Conservation (phyloP, 208 protist genomes). For the Leishmania major region DNA sequence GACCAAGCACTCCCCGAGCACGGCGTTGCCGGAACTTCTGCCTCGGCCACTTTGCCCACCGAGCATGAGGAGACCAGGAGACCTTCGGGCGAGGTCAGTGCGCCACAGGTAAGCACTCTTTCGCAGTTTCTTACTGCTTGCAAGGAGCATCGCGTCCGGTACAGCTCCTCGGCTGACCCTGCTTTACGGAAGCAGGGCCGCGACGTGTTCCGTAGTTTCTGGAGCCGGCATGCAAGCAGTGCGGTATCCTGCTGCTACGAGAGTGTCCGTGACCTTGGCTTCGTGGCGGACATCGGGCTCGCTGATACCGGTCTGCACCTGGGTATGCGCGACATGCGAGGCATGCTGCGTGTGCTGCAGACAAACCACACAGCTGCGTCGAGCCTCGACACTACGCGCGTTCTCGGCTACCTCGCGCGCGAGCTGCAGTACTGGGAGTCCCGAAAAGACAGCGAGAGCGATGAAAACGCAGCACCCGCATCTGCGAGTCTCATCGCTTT, state of each 20-base stretch:
- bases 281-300: slow-evolving; percentile 65
- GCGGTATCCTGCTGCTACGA: slow-evolving; percentile 63
- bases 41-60: neutral
- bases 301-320: slow-evolving; percentile 61
- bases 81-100: neutral
- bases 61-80: neutral
- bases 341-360: slow-evolving; percentile 36
- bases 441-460: neutral
- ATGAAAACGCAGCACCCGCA: neutral
- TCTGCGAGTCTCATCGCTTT: slow-evolving; percentile 24
- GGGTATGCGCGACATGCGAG: slow-evolving; percentile 33
- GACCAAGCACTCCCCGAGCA: neutral
- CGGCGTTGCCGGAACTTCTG: neutral
- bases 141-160: slow-evolving; percentile 41
- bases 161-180: slow-evolving; percentile 35
- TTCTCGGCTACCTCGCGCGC: slow-evolving; percentile 67
- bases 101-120: slow-evolving; percentile 39
- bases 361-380: slow-evolving; percentile 39
- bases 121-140: slow-evolving; percentile 67
- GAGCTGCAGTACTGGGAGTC: slow-evolving; percentile 53
- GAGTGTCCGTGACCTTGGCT: slow-evolving; percentile 64
- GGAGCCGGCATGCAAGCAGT: slow-evolving; percentile 52
- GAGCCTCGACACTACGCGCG: slow-evolving; percentile 44
- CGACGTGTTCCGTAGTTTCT: slow-evolving; percentile 51
- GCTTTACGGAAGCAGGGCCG: slow-evolving; percentile 44